These are phyloP conservation scores for Gracilariopsis chorda DNA, from an alignment of 23 red algal species.

Conservation along the genomic window DNA sequence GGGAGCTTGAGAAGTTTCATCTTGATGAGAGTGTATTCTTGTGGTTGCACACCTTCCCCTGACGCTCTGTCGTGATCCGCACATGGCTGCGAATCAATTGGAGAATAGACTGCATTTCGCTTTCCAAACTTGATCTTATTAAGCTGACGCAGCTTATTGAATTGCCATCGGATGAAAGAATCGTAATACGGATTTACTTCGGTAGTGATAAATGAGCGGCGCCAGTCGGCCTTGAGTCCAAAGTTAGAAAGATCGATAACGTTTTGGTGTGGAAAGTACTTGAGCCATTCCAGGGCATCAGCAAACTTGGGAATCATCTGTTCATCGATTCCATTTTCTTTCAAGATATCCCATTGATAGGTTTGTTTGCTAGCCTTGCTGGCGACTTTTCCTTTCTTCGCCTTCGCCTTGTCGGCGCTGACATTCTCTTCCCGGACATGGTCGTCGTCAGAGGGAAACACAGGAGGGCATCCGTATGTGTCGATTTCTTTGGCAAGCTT, in stretches of 20 bases:
- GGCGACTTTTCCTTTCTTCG: constrained; percentile 77
- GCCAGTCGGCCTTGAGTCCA: constrained; percentile 92
- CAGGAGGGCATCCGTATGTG: constrained; percentile 79
- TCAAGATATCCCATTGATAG: constrained; percentile 92
- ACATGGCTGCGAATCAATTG: constrained; percentile 93
- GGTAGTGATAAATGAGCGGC: constrained; percentile 98
- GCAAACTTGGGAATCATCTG: constrained; percentile 82
- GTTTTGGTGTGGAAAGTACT: constrained; percentile 83
- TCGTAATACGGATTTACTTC: constrained; percentile 99
- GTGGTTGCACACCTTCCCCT: constrained; percentile 92
- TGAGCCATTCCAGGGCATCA: constrained; percentile 84
- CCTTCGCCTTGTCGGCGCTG: constrained; percentile 41
- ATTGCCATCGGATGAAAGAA: constrained; percentile 99
- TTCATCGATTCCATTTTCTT: constrained; percentile 70
- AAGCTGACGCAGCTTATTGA: constrained; percentile 68
- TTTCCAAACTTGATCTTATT: constrained; percentile 99
- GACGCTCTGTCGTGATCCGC: constrained; percentile 97
- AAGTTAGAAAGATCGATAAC: constrained; percentile 75
- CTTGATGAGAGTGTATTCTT: constrained; percentile 98
- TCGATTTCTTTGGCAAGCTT: constrained; percentile 82
- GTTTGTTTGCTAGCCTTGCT: constrained; percentile 67
- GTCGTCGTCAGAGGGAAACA: constrained; percentile 60
- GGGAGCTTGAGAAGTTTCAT: constrained; percentile 72
- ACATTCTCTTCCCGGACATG: neutral
- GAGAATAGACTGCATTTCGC: constrained; percentile 90